Base-by-base conservation (phyloP, 176 grass and related monocot genomes). In the Aegilops umbellulata region DNA sequence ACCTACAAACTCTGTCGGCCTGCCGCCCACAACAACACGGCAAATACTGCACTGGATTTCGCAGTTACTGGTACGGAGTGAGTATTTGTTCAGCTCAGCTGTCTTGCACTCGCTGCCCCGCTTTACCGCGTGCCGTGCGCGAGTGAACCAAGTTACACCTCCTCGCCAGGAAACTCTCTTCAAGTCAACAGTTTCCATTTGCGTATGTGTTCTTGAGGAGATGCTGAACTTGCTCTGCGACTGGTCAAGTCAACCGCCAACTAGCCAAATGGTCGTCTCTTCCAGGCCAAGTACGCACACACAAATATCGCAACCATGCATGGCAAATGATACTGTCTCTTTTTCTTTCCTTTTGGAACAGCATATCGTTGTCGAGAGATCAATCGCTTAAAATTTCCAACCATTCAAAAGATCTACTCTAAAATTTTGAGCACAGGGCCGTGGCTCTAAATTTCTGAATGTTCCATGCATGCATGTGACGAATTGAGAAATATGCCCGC, bases 81-180 rank as follows among this genome's bases (percentile, higher is more conserved):
- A 51, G 79, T 53, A 81, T 49, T 81, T 68, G 42, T 31, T 66
- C 64, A 13, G 62, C 79, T 51, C 64, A 20, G 62, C 79, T 51
- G 41, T 67, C 41, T 68, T n/a, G 25, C 79, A 15, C 39, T 65
- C 46, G 25, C 25, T 81, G 24, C 69, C 10, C 25, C 41, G 35
- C 60, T 65, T 47, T 5, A 47, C 44, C 5, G 44, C 44, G 1
- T 47, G 44, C 44, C 34, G 60, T 80, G 60, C 11, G 24, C 38
- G 4, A 65, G 36, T 44, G 24, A 63, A 65, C 6, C 7, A 42
- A 42, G 7, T 20, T 15, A 36, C 17, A 57, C 15, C 74, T 31
- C 25, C 23, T 34, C 17, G 17, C 10, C 47, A 10, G 15, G 6
- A 24, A 65, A 27, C 8, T 42, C 17, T 20, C 19, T 3, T 22